These are phyloP conservation scores for Penicillium sp. DNA, from an alignment of 2,329 filamentous ascomycete genomes.

Conservation along the genomic window DNA sequence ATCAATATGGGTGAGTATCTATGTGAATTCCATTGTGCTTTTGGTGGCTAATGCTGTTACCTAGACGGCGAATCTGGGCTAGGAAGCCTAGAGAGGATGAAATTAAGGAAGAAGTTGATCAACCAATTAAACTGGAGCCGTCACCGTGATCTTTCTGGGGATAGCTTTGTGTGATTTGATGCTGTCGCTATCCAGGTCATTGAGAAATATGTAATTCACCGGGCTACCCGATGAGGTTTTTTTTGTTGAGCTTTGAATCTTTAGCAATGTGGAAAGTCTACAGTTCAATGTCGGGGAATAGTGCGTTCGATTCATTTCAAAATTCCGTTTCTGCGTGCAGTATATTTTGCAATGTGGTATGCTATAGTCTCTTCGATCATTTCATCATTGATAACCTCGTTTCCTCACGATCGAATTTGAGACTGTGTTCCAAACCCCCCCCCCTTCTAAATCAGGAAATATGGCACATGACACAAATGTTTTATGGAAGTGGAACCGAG, in stretches of 20 bases:
- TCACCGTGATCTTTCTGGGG: neutral
- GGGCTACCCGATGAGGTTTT: neutral
- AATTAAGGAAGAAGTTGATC: neutral
- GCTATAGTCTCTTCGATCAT: neutral
- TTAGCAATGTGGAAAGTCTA: too few relatives aligned
- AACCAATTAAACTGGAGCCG: neutral
- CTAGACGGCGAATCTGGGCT: neutral
- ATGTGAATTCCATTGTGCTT: neutral
- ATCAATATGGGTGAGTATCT: conserved; percentile 6
- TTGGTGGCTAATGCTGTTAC: neutral
- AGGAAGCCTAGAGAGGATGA: neutral
- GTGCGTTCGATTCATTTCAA: neutral
- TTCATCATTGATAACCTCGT: neutral
- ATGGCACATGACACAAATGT: neutral
- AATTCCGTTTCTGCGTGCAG: neutral
- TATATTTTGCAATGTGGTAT: neutral
- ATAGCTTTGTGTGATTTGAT: too few relatives aligned
- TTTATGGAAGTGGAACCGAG: too few relatives aligned
- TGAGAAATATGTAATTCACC: neutral
- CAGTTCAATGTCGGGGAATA: too few relatives aligned
- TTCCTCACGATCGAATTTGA: neutral
- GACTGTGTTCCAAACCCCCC: neutral
- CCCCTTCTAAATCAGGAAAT: neutral
- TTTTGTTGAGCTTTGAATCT: too few relatives aligned
- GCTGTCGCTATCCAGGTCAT: too few relatives aligned